These are phyloP conservation scores for Aspergillus texensis DNA, from an alignment of 2,329 filamentous ascomycete genomes.

Conservation along the genomic window DNA sequence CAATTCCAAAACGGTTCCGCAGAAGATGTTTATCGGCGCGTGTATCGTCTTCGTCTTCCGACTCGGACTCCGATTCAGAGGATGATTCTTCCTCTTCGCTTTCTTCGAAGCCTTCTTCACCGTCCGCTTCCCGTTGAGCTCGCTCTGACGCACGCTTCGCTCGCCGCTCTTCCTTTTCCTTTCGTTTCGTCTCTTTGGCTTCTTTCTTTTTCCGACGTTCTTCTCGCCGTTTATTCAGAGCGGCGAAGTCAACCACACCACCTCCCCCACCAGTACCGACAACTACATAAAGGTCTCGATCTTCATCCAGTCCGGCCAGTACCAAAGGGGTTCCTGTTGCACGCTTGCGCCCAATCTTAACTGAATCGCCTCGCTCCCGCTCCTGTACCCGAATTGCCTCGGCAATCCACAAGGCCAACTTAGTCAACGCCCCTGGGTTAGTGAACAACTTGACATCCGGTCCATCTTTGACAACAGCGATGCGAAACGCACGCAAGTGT, in stretches of 20 bases:
- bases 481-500: conserved; percentile 87
- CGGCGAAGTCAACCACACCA: conserved; percentile 67
- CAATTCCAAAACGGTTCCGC: conserved; percentile 87
- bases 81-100: conserved; percentile 56
- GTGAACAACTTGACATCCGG: conserved; percentile 90
- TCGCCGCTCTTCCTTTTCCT: conserved; percentile 65
- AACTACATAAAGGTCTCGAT: conserved; percentile 83
- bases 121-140: conserved; percentile 53
- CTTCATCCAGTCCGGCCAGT: conserved; percentile 85
- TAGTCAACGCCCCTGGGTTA: conserved; percentile 88
- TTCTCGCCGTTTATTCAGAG: conserved; percentile 68
- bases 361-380: conserved; percentile 73
- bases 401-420: conserved; percentile 90
- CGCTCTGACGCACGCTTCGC: conserved; percentile 58
- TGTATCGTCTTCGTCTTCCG: conserved; percentile 58
- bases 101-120: conserved; percentile 67
- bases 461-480: conserved; percentile 94
- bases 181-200: conserved; percentile 63
- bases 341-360: conserved; percentile 47
- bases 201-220: conserved; percentile 65
- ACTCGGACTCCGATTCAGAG: conserved; percentile 53
- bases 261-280: conserved; percentile 90
- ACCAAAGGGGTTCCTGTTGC: conserved; percentile 76
- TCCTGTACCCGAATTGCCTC: conserved; percentile 92
- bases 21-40: conserved; percentile 68